Evolutionary conservation across 2,329 filamentous ascomycete species (phyloP).

Genomic region (Plectosphaerella plurivora): DNA sequence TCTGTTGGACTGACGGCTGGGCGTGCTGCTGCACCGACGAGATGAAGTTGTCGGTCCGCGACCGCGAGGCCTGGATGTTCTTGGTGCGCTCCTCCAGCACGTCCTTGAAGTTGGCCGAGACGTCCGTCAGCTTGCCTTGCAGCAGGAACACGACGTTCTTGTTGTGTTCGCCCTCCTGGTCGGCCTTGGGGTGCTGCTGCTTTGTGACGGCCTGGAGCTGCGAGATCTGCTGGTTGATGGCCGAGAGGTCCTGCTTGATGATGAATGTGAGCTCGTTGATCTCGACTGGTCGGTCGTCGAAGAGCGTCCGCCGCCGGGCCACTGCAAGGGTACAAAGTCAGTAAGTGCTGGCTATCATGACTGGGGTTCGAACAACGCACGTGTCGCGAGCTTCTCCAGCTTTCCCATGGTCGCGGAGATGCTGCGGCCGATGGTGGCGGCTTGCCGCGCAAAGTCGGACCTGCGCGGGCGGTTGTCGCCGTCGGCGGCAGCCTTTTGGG

Average conservation of each 20-base stretch:
- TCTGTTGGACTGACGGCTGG: constrained; percentile 64
- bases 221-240: constrained; percentile 79
- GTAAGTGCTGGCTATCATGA: neutral
- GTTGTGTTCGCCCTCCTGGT: constrained; percentile 93
- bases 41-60: constrained; percentile 94
- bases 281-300: constrained; percentile 93
- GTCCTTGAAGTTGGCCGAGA: constrained; percentile 94
- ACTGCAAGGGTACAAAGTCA: constrained; percentile 44
- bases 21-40: constrained; percentile 79
- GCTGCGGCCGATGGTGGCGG: constrained; percentile 85
- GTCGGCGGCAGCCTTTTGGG: constrained; percentile 62
- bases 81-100: constrained; percentile 94
- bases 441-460: constrained; percentile 89
- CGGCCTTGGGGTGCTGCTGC: constrained; percentile 67
- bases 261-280: constrained; percentile 89
- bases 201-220: constrained; percentile 73
- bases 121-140: constrained; percentile 83
- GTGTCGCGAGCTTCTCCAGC: constrained; percentile 84
- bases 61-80: constrained; percentile 92
- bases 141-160: constrained; percentile 93
- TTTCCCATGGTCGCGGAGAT: constrained; percentile 94
- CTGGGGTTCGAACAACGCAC: constrained; percentile 36
- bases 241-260: constrained; percentile 94
- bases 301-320: constrained; percentile 93
- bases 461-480: constrained; percentile 53